Evolutionary conservation across 169 alveolate species (phyloP), one percentile per base, ranked within the genome.

Genomic region (Eimeria falciformis): DNA sequence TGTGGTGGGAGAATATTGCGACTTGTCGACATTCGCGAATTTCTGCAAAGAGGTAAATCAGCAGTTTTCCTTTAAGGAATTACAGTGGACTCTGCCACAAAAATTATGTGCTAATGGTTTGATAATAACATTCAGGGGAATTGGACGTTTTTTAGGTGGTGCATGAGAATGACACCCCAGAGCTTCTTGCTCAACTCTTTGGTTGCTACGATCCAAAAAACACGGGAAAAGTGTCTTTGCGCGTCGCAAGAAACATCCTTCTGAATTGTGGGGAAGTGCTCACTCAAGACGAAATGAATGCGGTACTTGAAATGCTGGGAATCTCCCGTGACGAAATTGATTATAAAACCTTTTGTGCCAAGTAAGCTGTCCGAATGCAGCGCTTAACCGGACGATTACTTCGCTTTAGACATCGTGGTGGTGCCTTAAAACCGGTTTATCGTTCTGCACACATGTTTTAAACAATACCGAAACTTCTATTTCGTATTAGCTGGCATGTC

Each of bases 161-260:
- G 50, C 90, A 81, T 46, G n/a, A 40, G 77, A 56, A 37, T 46
- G 90, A 81, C 62, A 56, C 53, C 75, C 90, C 90, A 33, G 53
- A 55, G 90, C 90, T 81, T n/a, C 43, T 81, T 43, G 73, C 90
- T 27, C 62, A 81, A 25, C 68, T 81, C 23, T 81, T 81, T 21
- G 73, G 77, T 23, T 81, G 90, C 37, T 81, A 81, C 27, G 90
- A 81, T 56, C 75, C 90, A 14, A n/a, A 55, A 0, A 33, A 23
- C 90, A 55, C 90, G 17, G 90, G 90, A 7, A 81, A 56, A 17
- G 90, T 81, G 90, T 65, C 90, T 18, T 33, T 56, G 90, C 73
- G 77, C 53, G 77, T 81, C 27, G 90, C 62, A 55, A 81, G 55
- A 40, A 81, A 81, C 50, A 81, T 81, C 77, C 77, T 81, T 7